Base-by-base conservation (phyloP, 208 protist species). In the Trypanosoma avium region DNA sequence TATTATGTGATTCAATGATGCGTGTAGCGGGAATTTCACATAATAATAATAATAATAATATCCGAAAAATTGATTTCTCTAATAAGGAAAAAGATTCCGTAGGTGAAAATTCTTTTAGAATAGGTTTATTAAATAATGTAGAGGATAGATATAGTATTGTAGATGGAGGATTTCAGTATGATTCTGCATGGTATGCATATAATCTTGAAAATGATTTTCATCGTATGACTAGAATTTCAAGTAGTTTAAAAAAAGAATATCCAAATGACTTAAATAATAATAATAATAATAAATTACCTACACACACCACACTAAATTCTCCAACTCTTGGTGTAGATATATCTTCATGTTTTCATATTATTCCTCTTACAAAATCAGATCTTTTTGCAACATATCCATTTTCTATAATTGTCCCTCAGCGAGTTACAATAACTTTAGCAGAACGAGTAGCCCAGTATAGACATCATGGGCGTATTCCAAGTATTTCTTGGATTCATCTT, bases 341-440 rank as follows among this genome's bases (percentile, higher is more conserved):
- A 26, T 63, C 42, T 13, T 22, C 53, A 35, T 70, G 64, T 53
- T 70, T 63, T 54, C 49, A 64, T 24, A 61, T 70, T 17, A 42
- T 70, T 26, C n/a, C 40, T 24, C 54, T 70, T 33, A 24, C n/a
- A 8, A 27, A 36, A 29, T 17, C 19, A 19, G 53, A 72, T 30
- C 38, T 91, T 12, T 92, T 80, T 62, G 17, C 21, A 2, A 92
- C 74, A n/a, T 94, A 94, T 67, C 88, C 88, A 13, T 32, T 53
- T 17, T 19, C 60, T 13, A 47, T 93, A 26, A 60, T 69, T 36
- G 66, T 88, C 26, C 82, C 82, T 15, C 45, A 24, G 17, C 19
- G 32, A 32, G 47, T 81, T 9, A 66, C 32, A 3, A 45, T 73
- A 26, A 40, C 59, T n/a, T 21, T 71, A 12, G 58, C 84, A 17